Evolutionary conservation across 768 basidiomycete genomes (phyloP).

Genomic region (Paxillus rubicundulus): DNA sequence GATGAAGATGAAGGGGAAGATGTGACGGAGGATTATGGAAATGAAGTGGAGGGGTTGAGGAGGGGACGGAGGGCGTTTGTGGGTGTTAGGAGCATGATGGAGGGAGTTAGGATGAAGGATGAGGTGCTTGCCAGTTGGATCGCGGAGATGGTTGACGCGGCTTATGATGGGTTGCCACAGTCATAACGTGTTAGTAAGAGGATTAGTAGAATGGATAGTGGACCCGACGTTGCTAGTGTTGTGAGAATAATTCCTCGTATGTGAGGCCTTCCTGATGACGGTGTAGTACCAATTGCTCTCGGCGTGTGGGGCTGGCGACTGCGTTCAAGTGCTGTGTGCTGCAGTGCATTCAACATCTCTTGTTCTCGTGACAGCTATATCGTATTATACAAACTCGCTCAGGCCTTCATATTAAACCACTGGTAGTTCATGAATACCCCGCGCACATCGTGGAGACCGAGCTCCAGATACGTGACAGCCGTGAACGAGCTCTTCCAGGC

Average conservation of each 20-base stretch:
- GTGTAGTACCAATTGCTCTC: not conserved
- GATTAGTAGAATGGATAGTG: no score
- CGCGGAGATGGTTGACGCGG: constrained; percentile 57
- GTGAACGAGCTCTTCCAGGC: constrained; percentile 51
- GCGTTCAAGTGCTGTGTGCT: not conserved
- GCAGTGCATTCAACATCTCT: constrained; percentile 1
- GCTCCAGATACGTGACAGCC: constrained; percentile 46
- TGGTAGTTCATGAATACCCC: constrained; percentile 15
- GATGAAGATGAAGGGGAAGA: constrained; percentile 76
- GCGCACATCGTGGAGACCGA: constrained; percentile 24
- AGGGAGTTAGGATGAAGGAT: constrained; percentile 64
- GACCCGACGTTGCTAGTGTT: no score
- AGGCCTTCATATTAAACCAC: not conserved
- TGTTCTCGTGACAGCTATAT: not conserved
- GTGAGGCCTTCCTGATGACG: not conserved
- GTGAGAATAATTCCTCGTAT: no score
- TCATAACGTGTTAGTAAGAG: constrained; percentile 3
- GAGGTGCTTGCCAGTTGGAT: constrained; percentile 59
- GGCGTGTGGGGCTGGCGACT: no score
- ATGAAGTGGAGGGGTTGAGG: constrained; percentile 66
- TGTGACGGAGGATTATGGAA: constrained; percentile 28
- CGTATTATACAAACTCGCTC: not conserved
- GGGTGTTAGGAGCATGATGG: constrained; percentile 55
- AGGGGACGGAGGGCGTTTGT: constrained; percentile 72
- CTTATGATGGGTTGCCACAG: constrained; percentile 32